phyloP scores from a whole-genome alignment of 345 rosid genomes.

The Geranium rotundifolium region DNA sequence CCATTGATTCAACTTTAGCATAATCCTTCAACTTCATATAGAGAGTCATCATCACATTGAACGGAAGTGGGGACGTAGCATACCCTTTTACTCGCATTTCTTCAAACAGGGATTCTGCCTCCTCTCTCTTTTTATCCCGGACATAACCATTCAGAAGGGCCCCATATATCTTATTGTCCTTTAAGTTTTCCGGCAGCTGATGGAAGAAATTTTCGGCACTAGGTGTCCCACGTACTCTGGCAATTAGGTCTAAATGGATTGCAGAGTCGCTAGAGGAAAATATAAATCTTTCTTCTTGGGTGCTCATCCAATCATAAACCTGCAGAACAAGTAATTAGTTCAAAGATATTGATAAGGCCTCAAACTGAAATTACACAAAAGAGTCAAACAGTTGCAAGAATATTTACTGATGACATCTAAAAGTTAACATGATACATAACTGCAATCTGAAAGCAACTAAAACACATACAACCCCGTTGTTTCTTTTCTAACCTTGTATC shows the following conservation, averaged over 20 bases:
- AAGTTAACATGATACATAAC: too few relatives aligned
- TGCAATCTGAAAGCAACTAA: too few relatives aligned
- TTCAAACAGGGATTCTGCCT: constrained; percentile 59
- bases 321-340: constrained; percentile 9
- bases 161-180: constrained; percentile 76
- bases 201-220: constrained; percentile 58
- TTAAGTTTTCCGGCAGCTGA: constrained; percentile 39
- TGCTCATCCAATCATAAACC: constrained; percentile 95
- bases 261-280: constrained; percentile 82
- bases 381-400: neutral
- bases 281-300: constrained; percentile 56
- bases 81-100: constrained; percentile 60
- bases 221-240: constrained; percentile 67
- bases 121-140: constrained; percentile 42
- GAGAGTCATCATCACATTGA: constrained; percentile 94
- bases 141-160: constrained; percentile 79
- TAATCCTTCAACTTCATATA: constrained; percentile 75
- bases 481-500: too few relatives aligned
- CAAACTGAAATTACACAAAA: neutral
- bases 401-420: too few relatives aligned
- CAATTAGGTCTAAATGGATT: constrained; percentile 77
- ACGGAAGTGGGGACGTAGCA: constrained; percentile 57
- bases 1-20: constrained; percentile 53
- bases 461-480: too few relatives aligned
- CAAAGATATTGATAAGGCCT: neutral